Evolutionary conservation across 2,329 filamentous ascomycete species (phyloP), one percentile per base, ranked within the genome.

Genomic region (Sclerotinia borealis): DNA sequence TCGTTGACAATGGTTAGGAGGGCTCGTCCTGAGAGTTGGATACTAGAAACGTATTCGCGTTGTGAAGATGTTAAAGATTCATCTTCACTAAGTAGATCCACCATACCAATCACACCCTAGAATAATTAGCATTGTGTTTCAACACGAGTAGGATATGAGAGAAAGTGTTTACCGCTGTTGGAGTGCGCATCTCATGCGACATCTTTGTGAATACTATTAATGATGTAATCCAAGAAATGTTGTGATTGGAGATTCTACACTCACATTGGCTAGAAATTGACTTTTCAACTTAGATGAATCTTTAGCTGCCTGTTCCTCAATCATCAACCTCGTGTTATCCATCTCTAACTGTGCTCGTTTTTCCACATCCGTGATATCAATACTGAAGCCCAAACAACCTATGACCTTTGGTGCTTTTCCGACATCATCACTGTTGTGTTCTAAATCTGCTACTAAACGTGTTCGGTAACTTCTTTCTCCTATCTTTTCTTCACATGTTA

Each of bases 1-100:
- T 90, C 88, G 69, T 90, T 87, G 15, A 90, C 86, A 54, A 91
- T 90, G 4, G 67, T 65, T 2, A 71, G 61, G n/a, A 71, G 67
- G 2, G 69, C 64, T 63, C 68, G 66, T 10, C 64, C 69, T 1
- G 69, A 71, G 2, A 70, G 63, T 36, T 68, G 68, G 19, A 69
- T 71, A 45, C 66, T 68, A 36, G 60, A 65, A n/a, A 69, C 66
- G 19, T 69, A 69, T 65, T 69, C 68, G 52, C 66, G 56, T 61
- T 70, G 68, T 36, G 69, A 67, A 25, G 49, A 11, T 9, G 66
- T 68, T 22, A 71, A 50, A 2, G 63, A 69, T 27, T 65, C 27
- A 27, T 70, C 69, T 41, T 71, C 67, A n/a, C 65, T 54, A 7
- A 71, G 64, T 9, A 71, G 58, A 8, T 71, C 69, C 2, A 68